phyloP scores from a whole-genome alignment of 2,329 filamentous ascomycete species.

The Fusarium begoniae region DNA sequence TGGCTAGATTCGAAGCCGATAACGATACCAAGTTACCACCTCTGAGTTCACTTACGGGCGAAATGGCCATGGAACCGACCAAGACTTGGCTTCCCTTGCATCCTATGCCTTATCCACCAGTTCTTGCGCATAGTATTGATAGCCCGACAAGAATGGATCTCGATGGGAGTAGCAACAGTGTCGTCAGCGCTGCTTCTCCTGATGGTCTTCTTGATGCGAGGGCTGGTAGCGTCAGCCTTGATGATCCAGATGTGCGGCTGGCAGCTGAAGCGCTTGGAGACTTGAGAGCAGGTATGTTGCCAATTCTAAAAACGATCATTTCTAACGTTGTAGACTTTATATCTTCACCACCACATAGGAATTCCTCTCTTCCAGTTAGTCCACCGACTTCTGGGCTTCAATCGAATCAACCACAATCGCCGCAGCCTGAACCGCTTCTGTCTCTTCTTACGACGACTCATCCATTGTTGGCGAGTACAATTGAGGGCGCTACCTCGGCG shows the following conservation, averaged over 20 bases:
- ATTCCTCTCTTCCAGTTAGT: conserved; percentile 53
- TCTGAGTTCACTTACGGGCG: conserved; percentile 48
- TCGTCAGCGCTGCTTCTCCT: conserved; percentile 55
- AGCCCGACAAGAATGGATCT: conserved; percentile 60
- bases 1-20: conserved; percentile 38
- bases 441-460: conserved; percentile 89
- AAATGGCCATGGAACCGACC: conserved; percentile 39
- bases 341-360: conserved; percentile 65
- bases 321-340: conserved; percentile 65
- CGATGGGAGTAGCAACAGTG: conserved; percentile 54
- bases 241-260: conserved; percentile 73
- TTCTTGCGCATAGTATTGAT: conserved; percentile 49
- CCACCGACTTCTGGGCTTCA: conserved; percentile 47
- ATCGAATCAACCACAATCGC: conserved; percentile 48
- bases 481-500: conserved; percentile 83
- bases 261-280: conserved; percentile 81
- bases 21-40: conserved; percentile 48
- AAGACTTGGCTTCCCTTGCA: conserved; percentile 59
- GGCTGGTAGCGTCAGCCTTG: conserved; percentile 64
- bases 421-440: conserved; percentile 80
- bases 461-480: conserved; percentile 84
- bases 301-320: neutral
- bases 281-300: conserved; percentile 70
- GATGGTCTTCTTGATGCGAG: conserved; percentile 56
- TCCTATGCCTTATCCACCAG: conserved; percentile 52